Evolutionary conservation across 1,284 basidiomycete species (phyloP), one percentile per base, ranked within the genome.

Genomic region (Boletus albobrunnescens): DNA sequence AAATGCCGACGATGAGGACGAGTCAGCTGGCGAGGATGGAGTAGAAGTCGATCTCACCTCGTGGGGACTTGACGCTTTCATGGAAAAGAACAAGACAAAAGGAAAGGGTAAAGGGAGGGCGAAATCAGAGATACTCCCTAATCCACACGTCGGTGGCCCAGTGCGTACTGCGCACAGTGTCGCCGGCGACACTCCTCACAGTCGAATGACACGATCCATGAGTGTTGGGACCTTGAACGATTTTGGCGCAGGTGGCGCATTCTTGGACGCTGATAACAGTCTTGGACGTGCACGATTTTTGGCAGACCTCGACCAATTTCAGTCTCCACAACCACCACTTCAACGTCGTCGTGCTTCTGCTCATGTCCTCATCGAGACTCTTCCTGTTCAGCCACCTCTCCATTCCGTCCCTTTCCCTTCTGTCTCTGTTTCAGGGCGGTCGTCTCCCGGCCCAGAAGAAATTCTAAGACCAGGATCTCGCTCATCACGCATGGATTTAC

Each of bases 41-140:
- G 53, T 85, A 39, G 87, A 90, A 60, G 84, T 91, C 17, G 87
- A 91, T 66, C 71, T 91, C 42, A 75, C 84, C 3, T 90, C 87
- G 17, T 91, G 89, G 87, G 87, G 87, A 3, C 71, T 91, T 19
- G 85, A 89, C 49, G 77, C 80, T 14, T 81, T 88, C 63, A 78
- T 88, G 48, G 75, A 82, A 0, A 84, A 85, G 59, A 78, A 81
- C 51, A 82, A 80, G 64, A 67, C 61, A 65, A 54, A 71, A 71
- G 68, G 63, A 54, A 75, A 76, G 55, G 71, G 68, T 12, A 77
- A 76, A 58, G 67, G 54, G 28, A 74, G 67, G 53, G 64, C 68
- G 28, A 82, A 78, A 61, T 74, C 77, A 30, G 70, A 71, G 13
- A 63, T 72, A 35, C 67, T 79, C 36, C 73, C 77, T 23, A 76